These are phyloP conservation scores for Malassezia obtusa DNA, from an alignment of 1,284 basidiomycete genomes.

Conservation along the genomic window DNA sequence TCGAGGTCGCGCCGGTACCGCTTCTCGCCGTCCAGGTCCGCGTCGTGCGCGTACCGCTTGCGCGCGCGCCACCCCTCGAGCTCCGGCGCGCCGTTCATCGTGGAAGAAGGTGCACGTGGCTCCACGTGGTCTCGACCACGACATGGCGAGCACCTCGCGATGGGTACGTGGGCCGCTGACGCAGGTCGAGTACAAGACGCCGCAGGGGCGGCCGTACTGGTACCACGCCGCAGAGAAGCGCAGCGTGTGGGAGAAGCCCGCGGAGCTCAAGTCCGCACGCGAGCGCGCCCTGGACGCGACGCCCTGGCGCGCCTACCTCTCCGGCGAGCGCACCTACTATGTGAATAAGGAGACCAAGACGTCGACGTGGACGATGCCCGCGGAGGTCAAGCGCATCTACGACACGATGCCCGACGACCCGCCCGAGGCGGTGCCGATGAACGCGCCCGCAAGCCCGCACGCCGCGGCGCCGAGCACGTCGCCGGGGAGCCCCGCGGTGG, in stretches of 20 bases:
- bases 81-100: background rate
- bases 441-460: slow-evolving; percentile 1
- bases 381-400: slow-evolving; percentile 33
- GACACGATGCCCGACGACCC: slow-evolving; percentile 26
- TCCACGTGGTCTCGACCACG: background rate
- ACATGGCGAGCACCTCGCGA: background rate
- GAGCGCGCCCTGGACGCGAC: slow-evolving; percentile 40
- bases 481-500: background rate
- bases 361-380: slow-evolving; percentile 40
- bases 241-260: slow-evolving; percentile 46
- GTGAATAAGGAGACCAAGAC: slow-evolving; percentile 43
- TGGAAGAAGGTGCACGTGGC: background rate
- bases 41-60: slow-evolving; percentile 17
- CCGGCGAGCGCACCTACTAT: slow-evolving; percentile 43
- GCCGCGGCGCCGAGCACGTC: background rate
- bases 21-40: slow-evolving; percentile 21
- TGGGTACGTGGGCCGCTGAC: slow-evolving; percentile 5
- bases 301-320: slow-evolving; percentile 46
- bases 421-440: background rate
- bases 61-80: background rate
- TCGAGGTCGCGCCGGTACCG: slow-evolving; percentile 4
- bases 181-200: slow-evolving; percentile 36
- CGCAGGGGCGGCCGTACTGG: slow-evolving; percentile 42
- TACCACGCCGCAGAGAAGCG: slow-evolving; percentile 36
- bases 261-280: slow-evolving; percentile 41